Evolutionary conservation across 2,329 filamentous ascomycete genomes (phyloP).

Genomic region (Pseudohalonectria lignicola): DNA sequence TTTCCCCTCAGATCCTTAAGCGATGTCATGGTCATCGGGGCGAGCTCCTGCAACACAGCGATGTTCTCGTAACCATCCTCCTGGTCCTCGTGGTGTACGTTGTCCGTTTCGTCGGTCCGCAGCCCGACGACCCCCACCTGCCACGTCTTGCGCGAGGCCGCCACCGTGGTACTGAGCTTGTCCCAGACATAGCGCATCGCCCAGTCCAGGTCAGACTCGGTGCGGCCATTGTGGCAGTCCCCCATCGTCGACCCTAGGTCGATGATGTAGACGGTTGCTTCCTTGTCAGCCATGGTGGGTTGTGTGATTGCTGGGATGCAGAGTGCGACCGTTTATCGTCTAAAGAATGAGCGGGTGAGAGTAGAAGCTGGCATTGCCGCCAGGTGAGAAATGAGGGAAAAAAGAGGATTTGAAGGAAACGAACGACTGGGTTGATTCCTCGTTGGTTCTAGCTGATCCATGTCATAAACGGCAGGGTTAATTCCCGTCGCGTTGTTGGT

Average conservation of each 20-base stretch:
- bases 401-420: background rate
- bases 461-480: too few species aligned
- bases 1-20: conserved; percentile 52
- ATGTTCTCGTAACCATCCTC: conserved; percentile 74
- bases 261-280: conserved; percentile 84
- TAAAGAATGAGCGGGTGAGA: too few species aligned
- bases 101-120: conserved; percentile 66
- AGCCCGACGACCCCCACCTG: conserved; percentile 72
- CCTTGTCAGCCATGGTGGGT: conserved; percentile 71
- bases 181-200: conserved; percentile 91
- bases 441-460: too few species aligned
- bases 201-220: conserved; percentile 77
- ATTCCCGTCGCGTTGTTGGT: too few species aligned
- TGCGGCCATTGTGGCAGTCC: conserved; percentile 56
- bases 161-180: conserved; percentile 67
- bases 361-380: conserved; percentile 9
- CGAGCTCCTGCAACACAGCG: conserved; percentile 61
- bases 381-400: background rate
- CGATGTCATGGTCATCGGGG: conserved; percentile 51
- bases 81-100: conserved; percentile 51
- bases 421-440: too few species aligned
- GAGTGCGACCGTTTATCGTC: too few species aligned
- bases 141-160: conserved; percentile 58
- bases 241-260: conserved; percentile 85
- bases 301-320: conserved; percentile 4